Evolutionary conservation across 257 asterid species (phyloP), one percentile per base, ranked within the genome.

Genomic region (Galeopsis tetrahit): DNA sequence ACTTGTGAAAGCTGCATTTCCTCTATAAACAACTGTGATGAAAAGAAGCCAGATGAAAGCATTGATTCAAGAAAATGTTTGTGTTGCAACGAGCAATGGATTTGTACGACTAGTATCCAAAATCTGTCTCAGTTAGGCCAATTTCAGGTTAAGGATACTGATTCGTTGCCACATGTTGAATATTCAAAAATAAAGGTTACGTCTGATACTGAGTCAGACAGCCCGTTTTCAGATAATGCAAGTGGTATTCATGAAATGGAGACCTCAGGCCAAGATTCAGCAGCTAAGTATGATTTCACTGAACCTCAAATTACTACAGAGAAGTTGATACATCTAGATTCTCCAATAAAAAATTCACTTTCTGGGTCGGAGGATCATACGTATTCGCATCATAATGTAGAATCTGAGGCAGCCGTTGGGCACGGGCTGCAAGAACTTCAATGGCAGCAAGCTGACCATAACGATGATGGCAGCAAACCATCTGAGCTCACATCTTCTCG

Each of bases 1-100:
- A 78, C 80, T 21, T 86, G 94, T 51, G 92, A 90, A 51, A 84
- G 44, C 73, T 87, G 96, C 75, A 82, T 84, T 61, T 84, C 73
- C 77, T 64, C 84, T 7, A 42, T 75, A 43, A 82, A 86, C 72
- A 85, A 82, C 82, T 82, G 85, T 52, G 81, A 81, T 79, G 87
- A 85, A 49, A 75, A 76, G 10, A 82, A 72, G 39, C 70, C 80
- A 64, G 44, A 61, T 59, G 8, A 66, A 39, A 71, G 70, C 59
- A 78, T 58, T 68, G 83, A 60, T 66, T 53, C 36, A 15, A 82
- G 77, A 73, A 80, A 63, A 46, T 86, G 96, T 74, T 61, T 66
- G 53, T 90, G 95, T 70, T 86, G 97, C 83, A 73, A 85, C 56
- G 86, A 79, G 75, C 74, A 78, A 38, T 80, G 72, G 76, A 67